Base-by-base conservation (phyloP, 2,329 filamentous ascomycete genomes). In the Curvularia lunata region DNA sequence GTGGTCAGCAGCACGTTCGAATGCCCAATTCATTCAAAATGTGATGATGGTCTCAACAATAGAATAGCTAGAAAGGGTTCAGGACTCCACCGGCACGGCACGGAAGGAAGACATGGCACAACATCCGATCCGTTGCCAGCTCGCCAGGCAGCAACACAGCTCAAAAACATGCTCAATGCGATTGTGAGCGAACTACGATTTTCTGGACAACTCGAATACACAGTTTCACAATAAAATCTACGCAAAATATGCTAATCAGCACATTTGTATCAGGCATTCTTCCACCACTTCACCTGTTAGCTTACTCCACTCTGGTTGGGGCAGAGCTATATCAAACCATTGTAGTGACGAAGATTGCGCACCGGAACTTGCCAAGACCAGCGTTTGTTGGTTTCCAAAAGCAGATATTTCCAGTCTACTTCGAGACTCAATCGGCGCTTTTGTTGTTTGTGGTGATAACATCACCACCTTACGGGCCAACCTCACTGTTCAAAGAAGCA, bases 281-380 rank as follows among this genome's bases (percentile, higher is more conserved):
- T n/a, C 61, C 59, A 3, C 67, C 77, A 3, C 70, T 74, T 30
- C 78, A 80, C 52, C 61, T 80, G 9, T 54, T 80, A 10, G 65
- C 73, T 1, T 80, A 78, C 54, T 77, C 77, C 1, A 70, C 77
- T 1, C 67, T 80, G 6, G 68, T 80, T 4, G 78, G 78, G 12
- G 74, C 74, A 2, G 68, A 79, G 53, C 59, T 80, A 0, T 80
- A 76, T 52, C 66, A 80, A 62, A 78, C 65, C 58, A 79, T 80
- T 50, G 56, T 79, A 37, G 75, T 79, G 52, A 78, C 77, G 1
- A 80, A 78, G 60, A 60, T 81, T 18, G 71, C 75, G 21, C 75
- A 73, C 56, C 64, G 64, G 48, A 64, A 63, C 5, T 73, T 80
- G 5, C 74, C 78, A 0, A 69, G 70, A 48, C 68, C 73, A 1